Conservation (phyloP, 208 protist genomes). For the Crithidia mellificae region DNA sequence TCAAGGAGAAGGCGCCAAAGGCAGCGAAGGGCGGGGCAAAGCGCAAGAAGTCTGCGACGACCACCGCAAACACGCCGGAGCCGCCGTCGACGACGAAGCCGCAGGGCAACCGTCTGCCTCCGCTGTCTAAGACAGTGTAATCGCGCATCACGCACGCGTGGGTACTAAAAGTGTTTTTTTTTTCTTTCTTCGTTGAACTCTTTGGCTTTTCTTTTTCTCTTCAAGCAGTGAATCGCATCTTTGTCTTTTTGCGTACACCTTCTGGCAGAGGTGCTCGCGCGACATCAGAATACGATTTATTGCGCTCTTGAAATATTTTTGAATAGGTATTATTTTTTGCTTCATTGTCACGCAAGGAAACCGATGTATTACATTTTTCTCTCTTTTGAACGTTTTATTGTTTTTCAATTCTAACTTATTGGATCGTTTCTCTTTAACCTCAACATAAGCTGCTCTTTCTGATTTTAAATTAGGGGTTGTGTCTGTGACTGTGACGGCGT, state of each 20-base stretch:
- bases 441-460: no score
- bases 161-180: background rate
- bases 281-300: no score
- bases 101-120: constrained; percentile 21
- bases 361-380: no score
- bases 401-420: no score
- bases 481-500: no score
- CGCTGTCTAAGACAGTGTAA: constrained; percentile 22
- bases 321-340: no score
- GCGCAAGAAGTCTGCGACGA: constrained; percentile 9
- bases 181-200: no score
- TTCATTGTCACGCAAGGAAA: no score
- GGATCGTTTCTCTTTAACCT: no score
- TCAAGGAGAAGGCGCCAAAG: constrained; percentile 9
- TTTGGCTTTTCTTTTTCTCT: background rate
- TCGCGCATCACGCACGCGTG: background rate
- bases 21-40: constrained; percentile 9
- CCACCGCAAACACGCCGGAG: constrained; percentile 4
- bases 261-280: constrained; percentile 28
- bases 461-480: no score
- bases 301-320: no score
- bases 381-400: no score
- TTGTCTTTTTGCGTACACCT: constrained; percentile 7
- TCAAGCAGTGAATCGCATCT: background rate
- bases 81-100: background rate